A percentile compares a stretch with the other conserved stretches of the same genome.
Conservation (phyloP, 768 basidiomycete species). For the Suillus fuscotomentosus region DNA sequence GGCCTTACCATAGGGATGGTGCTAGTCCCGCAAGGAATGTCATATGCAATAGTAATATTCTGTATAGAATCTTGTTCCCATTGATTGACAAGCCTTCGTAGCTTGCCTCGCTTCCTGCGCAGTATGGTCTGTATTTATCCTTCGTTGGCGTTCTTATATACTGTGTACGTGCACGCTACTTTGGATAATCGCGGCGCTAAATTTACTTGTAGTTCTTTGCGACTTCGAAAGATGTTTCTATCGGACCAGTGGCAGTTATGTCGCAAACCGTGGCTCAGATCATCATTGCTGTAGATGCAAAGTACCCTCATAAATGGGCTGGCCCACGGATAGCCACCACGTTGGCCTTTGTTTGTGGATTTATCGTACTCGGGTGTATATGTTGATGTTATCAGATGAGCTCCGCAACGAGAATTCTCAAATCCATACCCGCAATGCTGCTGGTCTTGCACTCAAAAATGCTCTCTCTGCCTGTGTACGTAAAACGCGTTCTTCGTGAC, state of each 20-base stretch:
- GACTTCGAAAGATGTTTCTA: no score
- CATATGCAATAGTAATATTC: slow-evolving; percentile 33
- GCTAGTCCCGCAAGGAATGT: no score
- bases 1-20: no score
- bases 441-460: slow-evolving; percentile 96
- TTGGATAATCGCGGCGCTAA: no score
- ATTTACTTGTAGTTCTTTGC: no score
- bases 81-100: slow-evolving; percentile 22
- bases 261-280: no score
- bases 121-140: slow-evolving; percentile 94
- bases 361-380: slow-evolving; percentile 91
- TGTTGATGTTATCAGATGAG: slow-evolving; percentile 87
- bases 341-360: slow-evolving; percentile 84
- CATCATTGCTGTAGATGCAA: slow-evolving; percentile 40
- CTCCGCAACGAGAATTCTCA: slow-evolving; percentile 73
- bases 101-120: slow-evolving; percentile 80
- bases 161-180: slow-evolving; percentile 24
- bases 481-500: slow-evolving; percentile 25
- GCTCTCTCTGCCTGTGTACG: slow-evolving; percentile 86
- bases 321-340: slow-evolving; percentile 79
- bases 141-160: slow-evolving; percentile 87
- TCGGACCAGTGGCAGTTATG: no score
- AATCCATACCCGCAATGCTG: slow-evolving; percentile 84
- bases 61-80: not conserved
- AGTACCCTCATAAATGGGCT: slow-evolving; percentile 56